Evolutionary conservation across 257 asterid species (phyloP).

Genomic region (Solanum bukasovii): DNA sequence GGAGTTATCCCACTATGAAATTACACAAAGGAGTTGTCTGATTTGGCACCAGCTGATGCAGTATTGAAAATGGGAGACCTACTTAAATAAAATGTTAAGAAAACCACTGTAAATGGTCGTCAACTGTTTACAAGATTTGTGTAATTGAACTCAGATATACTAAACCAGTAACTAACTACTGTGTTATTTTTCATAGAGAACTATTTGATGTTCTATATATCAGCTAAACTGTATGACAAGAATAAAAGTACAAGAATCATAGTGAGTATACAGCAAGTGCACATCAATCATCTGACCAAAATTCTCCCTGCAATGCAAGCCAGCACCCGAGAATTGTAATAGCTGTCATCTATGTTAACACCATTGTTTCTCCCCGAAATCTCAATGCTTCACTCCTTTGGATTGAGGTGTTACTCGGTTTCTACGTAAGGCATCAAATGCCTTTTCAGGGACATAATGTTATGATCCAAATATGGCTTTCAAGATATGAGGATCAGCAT

Average conservation of each 20-base stretch:
- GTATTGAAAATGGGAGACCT: slow-evolving; percentile 36
- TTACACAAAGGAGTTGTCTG: not conserved
- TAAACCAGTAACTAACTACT: not conserved
- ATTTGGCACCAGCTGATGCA: not conserved
- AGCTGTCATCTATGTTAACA: not conserved
- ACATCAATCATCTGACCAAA: not conserved
- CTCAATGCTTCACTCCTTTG: not conserved
- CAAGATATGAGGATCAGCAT: not conserved
- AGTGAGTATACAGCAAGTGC: not conserved
- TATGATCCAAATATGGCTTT: not conserved
- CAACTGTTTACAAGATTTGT: not conserved
- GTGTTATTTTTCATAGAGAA: not conserved
- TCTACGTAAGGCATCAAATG: not conserved
- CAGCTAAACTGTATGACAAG: not conserved
- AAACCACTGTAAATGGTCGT: not conserved
- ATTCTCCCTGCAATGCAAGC: not conserved
- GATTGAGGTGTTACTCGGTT: not conserved
- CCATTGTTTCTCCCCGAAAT: not conserved
- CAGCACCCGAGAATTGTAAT: not conserved
- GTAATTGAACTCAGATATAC: not conserved
- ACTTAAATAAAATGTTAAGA: slow-evolving; percentile 6
- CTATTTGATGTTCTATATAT: not conserved
- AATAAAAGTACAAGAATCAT: not conserved
- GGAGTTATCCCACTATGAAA: not conserved
- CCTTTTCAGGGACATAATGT: not conserved